Evolutionary conservation across 163 green algal genomes (phyloP).

Genomic region (Scenedesmus sp.): DNA sequence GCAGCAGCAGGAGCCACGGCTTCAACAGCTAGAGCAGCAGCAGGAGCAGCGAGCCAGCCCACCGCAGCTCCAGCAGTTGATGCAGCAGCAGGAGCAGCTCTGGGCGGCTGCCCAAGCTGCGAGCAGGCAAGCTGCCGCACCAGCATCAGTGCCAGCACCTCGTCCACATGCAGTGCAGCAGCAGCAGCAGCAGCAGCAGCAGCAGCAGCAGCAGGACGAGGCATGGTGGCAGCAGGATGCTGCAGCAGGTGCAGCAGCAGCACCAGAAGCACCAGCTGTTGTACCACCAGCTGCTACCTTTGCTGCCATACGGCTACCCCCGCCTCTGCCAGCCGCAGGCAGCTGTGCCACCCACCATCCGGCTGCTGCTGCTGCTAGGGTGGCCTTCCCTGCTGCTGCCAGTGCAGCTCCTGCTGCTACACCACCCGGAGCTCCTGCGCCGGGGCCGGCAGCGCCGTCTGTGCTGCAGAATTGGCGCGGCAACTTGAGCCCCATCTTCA

Average conservation of each 20-base stretch:
- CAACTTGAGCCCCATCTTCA: constrained; percentile 33
- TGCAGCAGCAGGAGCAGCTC: not conserved
- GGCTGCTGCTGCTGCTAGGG: not conserved
- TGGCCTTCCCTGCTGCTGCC: constrained; percentile 5
- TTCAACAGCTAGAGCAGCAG: not conserved
- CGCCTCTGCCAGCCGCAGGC: not conserved
- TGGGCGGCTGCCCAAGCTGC: not conserved
- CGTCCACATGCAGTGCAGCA: too few species aligned
- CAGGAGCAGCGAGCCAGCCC: not conserved
- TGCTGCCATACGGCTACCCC: not conserved
- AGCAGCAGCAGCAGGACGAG: not conserved
- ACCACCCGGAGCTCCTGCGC: not conserved
- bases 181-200: not conserved
- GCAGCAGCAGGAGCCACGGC: not conserved
- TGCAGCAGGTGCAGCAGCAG: not conserved
- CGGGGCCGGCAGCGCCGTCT: not conserved
- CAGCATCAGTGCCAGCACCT: constrained; percentile 13
- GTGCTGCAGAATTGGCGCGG: constrained; percentile 22
- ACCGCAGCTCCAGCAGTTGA: not conserved
- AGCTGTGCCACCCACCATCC: not conserved
- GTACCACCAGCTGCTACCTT: not conserved
- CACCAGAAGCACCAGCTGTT: not conserved
- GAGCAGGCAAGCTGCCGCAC: not conserved
- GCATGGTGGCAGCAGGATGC: not conserved
- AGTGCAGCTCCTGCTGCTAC: not conserved